Evolutionary conservation across 345 rosid species (phyloP), one percentile per base, ranked within the genome.

Genomic region (Cochlearia excelsa): DNA sequence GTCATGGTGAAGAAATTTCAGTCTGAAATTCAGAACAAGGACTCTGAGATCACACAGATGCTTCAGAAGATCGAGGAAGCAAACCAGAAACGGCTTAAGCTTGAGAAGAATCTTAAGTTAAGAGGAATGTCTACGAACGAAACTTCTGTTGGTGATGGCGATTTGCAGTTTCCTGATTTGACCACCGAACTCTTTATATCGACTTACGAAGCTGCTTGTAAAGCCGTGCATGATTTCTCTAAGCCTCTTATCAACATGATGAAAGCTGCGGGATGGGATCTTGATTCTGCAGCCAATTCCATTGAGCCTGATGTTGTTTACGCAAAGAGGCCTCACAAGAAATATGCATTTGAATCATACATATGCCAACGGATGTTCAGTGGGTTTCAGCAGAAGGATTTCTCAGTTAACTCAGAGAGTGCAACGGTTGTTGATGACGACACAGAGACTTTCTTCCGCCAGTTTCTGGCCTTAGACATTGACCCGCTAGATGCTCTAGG

Each of bases 211-310:
- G 78, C 81, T 63, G 82, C 96, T 65, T 77, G 59, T 38, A 81
- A 81, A 76, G 90, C 96, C 6, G 81, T 85, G 54, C 96, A 88
- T 7, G 93, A 85, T 80, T 88, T 88, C 70, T 83, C 90, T 9
- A 88, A 88, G 48, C 88, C 90, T 8, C 46, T 88, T 60, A 85
- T 88, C 71, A 88, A 85, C 76, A 85, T 88, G 93, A 85, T 88
- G 93, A 85, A 85, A 79, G 96, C 88, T 53, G 86, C 96, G 30
- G 88, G 90, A 51, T 83, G 96, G 96, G 93, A 88, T 75, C 96
- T 88, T 65, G 96, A 88, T 67, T 84, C 93, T 70, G 96, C 96
- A 4, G 85, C 93, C 46, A 69, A 74, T 48, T 85, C 93, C 4
- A 85, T 88, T 35, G 96, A 88, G 56, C 79, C 82, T 7, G 73